Conservation (phyloP, 257 asterid genomes). For the Solanum verrucosum region DNA sequence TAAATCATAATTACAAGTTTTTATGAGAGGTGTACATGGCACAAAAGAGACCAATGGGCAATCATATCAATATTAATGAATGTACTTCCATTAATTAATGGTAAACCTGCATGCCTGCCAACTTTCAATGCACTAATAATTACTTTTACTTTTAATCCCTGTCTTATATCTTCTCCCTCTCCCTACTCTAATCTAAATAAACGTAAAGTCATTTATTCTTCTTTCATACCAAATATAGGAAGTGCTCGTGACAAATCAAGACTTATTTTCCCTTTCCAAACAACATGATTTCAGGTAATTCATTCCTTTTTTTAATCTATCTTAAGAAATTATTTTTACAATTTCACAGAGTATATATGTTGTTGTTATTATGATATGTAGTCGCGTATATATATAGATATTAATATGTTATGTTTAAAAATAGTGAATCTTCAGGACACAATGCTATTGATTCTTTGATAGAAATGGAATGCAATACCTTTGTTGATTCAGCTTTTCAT, state of each 20-base stretch:
- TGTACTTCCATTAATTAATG: neutral
- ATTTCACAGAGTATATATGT: no score
- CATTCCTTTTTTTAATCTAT: neutral
- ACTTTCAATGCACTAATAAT: neutral
- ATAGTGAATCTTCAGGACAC: neutral
- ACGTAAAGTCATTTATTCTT: neutral
- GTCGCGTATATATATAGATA: no score
- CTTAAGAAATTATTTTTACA: neutral
- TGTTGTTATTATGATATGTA: neutral
- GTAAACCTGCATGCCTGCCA: neutral
- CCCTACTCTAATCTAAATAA: neutral
- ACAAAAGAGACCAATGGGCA: neutral
- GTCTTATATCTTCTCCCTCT: neutral
- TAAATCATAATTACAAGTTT: neutral
- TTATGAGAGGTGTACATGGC: neutral
- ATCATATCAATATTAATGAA: neutral
- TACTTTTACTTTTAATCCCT: neutral
- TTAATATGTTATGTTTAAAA: neutral
- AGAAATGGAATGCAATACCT: constrained; percentile 15
- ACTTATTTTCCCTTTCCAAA: constrained; percentile 17
- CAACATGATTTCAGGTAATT: constrained; percentile 42
- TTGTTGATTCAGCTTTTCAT: constrained; percentile 8
- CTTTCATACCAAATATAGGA: constrained; percentile 16
- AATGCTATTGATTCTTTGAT: neutral
- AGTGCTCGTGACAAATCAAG: constrained; percentile 16